Evolutionary conservation across 2,329 filamentous ascomycete species (phyloP).

Genomic region (Raffaelea arxii): DNA sequence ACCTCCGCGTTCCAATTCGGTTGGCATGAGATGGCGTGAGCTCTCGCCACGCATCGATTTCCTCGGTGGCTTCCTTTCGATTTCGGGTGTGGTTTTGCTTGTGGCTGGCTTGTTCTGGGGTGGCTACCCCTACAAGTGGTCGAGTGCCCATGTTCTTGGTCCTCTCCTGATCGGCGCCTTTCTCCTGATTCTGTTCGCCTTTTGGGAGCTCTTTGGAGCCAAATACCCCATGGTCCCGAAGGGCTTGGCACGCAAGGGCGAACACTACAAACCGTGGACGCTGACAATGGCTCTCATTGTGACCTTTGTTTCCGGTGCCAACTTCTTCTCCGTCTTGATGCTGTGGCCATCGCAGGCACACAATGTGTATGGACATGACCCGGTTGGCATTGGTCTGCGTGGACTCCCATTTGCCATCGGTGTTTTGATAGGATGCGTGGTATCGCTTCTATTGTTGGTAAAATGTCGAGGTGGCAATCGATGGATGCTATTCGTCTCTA

Average conservation of each 20-base stretch:
- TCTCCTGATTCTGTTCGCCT: slow-evolving; percentile 36
- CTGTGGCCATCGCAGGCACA: slow-evolving; percentile 58
- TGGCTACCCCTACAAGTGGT: slow-evolving; percentile 27
- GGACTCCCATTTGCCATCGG: slow-evolving; percentile 55
- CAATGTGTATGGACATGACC: slow-evolving; percentile 57
- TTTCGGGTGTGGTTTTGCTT: slow-evolving; percentile 39
- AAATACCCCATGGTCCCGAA: slow-evolving; percentile 45
- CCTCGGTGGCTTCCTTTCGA: slow-evolving; percentile 38
- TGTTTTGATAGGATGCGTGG: slow-evolving; percentile 50
- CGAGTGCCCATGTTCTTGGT: slow-evolving; percentile 32
- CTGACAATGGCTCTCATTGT: slow-evolving; percentile 44
- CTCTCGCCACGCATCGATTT: slow-evolving; percentile 38
- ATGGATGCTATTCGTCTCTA: slow-evolving; percentile 48
- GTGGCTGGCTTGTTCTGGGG: slow-evolving; percentile 36
- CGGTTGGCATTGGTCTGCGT: slow-evolving; percentile 52
- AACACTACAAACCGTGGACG: slow-evolving; percentile 26
- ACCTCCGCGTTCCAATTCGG: slow-evolving; percentile 33
- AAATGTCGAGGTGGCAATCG: slow-evolving; percentile 48
- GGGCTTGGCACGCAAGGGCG: slow-evolving; percentile 24
- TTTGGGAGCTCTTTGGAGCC: slow-evolving; percentile 49
- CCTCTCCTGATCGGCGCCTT: slow-evolving; percentile 41
- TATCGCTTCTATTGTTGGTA: slow-evolving; percentile 48
- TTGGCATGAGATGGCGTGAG: slow-evolving; percentile 27
- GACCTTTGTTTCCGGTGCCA: slow-evolving; percentile 49
- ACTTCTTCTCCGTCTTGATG: slow-evolving; percentile 45